phyloP scores from a whole-genome alignment of 495 filamentous ascomycete species.

The Parathielavia hyrcaniae region DNA sequence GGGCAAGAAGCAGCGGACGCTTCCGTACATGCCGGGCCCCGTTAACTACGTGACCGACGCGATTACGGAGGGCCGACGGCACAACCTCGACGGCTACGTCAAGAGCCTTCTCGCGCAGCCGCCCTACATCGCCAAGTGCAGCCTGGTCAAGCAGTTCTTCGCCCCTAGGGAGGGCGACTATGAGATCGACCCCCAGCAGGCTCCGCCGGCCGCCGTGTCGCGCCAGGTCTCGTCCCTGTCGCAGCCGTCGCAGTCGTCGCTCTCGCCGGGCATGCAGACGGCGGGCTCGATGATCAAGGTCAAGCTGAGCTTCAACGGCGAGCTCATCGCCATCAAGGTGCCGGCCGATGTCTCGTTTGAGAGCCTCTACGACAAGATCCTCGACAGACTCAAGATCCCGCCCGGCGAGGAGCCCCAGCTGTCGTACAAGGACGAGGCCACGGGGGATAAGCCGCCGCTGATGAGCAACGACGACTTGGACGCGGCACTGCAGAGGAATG shows the following conservation, averaged over 20 bases:
- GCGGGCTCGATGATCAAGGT: conserved; percentile 63
- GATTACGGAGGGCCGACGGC: conserved; percentile 85
- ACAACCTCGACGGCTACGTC: conserved; percentile 90
- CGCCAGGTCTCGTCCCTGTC: conserved; percentile 70
- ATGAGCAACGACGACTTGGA: conserved; percentile 75
- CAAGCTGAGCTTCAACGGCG: conserved; percentile 87
- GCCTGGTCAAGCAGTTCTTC: conserved; percentile 82
- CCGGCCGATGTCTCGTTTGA: conserved; percentile 70
- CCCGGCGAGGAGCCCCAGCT: conserved; percentile 61
- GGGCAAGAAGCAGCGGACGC: conserved; percentile 63
- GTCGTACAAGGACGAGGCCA: conserved; percentile 81
- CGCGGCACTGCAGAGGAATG: conserved; percentile 71
- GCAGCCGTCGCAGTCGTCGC: conserved; percentile 57
- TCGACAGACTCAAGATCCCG: conserved; percentile 65
- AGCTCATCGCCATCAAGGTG: conserved; percentile 84
- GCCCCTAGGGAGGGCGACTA: conserved; percentile 85
- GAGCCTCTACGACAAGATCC: conserved; percentile 74
- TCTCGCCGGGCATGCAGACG: conserved; percentile 43
- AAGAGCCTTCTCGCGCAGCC: conserved; percentile 81
- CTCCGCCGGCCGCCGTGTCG: conserved; percentile 56
- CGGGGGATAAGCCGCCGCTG: conserved; percentile 64
- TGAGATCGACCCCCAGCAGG: conserved; percentile 70
- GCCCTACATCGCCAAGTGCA: conserved; percentile 72
- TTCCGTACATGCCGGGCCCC: conserved; percentile 98
- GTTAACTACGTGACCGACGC: conserved; percentile 97